Evolutionary conservation across 1,284 basidiomycete genomes (phyloP), one percentile per base, ranked within the genome.

Genomic region (Kwoniella shivajii): DNA sequence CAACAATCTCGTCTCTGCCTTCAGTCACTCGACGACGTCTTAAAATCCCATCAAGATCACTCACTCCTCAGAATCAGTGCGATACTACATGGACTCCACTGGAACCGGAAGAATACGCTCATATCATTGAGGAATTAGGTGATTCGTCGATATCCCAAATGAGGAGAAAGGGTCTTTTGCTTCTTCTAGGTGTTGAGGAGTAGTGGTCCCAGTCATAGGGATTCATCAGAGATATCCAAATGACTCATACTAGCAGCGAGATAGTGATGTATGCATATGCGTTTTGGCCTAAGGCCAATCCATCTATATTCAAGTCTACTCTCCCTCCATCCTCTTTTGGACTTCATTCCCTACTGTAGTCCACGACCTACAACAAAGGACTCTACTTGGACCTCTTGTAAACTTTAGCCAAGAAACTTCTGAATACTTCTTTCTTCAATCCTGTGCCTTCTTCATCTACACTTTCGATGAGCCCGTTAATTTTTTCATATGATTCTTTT

Each of bases 391-490:
- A 84, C 67, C 90, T 82, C 82, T 89, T 89, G 81, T 94, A 92
- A 50, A 95, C 92, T 83, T 95, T 96, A 43, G 84, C 82, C 72
- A 97, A 80, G 82, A 96, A 96, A 69, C 83, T 85, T 68, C 80
- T 83, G 79, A 95, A 95, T 56, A 95, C 86, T 67, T 89, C 85
- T 66, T 84, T 81, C 82, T 88, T 90, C 69, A 96, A 78, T 13
- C 84, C 84, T 4, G 81, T 82, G 48, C 77, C 75, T 4, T 77
- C 76, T 77, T 88, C 89, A 11, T 87, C 86, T 42, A 92, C 85
- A 26, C 77, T 78, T 42, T 84, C 83, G 68, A 92, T 91, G 69
- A 89, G 78, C 31, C 74, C 79, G 57, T 81, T 86, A 65, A 95
- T 80, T 66, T 81, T 80, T 65, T 82, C 80, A 71, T 93, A 90